Conservation (phyloP, 805 yeast species). For the Wickerhamiella kurtzmanii region DNA sequence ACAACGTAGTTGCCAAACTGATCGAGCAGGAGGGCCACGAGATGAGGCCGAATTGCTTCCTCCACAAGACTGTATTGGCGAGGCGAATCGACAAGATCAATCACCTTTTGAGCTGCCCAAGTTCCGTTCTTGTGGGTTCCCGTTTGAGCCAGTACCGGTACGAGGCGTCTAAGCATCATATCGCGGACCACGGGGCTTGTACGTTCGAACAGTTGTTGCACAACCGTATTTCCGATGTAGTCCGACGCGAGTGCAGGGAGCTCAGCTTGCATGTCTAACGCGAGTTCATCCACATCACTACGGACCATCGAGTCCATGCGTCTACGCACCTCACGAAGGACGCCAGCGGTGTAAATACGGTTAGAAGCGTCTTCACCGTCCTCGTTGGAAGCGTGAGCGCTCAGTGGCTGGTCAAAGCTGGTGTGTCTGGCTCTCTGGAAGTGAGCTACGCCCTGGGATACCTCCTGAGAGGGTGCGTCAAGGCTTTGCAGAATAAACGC, state of each 20-base stretch:
- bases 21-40: conserved; percentile 77
- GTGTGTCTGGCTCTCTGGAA: conserved; percentile 23
- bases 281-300: conserved; percentile 64
- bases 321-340: conserved; percentile 74
- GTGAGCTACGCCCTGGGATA: conserved; percentile 20
- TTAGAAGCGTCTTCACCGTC: conserved; percentile 23
- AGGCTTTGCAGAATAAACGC: conserved; percentile 23
- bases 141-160: conserved; percentile 75
- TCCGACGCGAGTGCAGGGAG: conserved; percentile 85
- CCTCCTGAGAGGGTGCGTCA: conserved; percentile 23
- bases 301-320: conserved; percentile 38
- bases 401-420: conserved; percentile 32
- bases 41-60: conserved; percentile 59
- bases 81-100: conserved; percentile 53
- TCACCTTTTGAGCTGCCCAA: conserved; percentile 97
- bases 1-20: conserved; percentile 95
- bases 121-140: conserved; percentile 97
- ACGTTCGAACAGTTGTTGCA: conserved; percentile 72
- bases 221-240: conserved; percentile 89
- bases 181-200: conserved; percentile 61
- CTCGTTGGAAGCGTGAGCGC: background rate
- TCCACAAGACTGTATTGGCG: conserved; percentile 55
- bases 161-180: conserved; percentile 63
- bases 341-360: conserved; percentile 77
- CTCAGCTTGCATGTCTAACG: conserved; percentile 73